A percentile compares a stretch with the other conserved stretches of the same genome.
phyloP scores from a whole-genome alignment of 2,329 filamentous ascomycete genomes.

The Passalora sequoiae region DNA sequence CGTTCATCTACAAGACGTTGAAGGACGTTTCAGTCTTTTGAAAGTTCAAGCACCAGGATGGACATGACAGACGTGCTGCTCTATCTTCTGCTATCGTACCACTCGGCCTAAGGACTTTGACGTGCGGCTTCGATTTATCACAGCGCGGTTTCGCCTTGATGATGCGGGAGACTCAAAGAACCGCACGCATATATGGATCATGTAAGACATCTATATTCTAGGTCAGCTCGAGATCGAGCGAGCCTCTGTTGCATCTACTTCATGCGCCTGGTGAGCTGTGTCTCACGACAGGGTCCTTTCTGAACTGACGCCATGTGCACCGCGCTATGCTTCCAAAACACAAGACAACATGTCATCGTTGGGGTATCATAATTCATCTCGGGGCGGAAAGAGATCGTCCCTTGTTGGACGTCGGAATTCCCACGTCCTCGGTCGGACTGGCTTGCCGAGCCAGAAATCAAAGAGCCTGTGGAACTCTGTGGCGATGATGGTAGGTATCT shows the following conservation, averaged over 20 bases:
- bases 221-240: constrained; percentile 1
- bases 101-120: too few relatives aligned
- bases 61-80: too few relatives aligned
- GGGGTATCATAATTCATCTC: constrained; percentile 29
- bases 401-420: constrained; percentile 42
- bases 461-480: constrained; percentile 53
- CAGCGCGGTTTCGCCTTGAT: too few relatives aligned
- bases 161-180: too few relatives aligned
- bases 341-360: not conserved
- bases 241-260: not conserved
- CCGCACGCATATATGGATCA: too few relatives aligned
- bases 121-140: too few relatives aligned
- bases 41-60: too few relatives aligned
- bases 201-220: not conserved
- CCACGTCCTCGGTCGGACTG: constrained; percentile 55
- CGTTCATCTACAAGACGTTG: not conserved
- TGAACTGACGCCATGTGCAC: constrained; percentile 1
- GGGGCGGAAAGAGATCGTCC: constrained; percentile 24
- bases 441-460: constrained; percentile 60
- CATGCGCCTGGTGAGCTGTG: not conserved
- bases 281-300: not conserved
- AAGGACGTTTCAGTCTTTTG: too few relatives aligned
- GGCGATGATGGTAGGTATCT: constrained; percentile 43
- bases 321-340: constrained; percentile 9
- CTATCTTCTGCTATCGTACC: too few relatives aligned